Percentiles rank a stretch among this genome's conserved stretches.
These are phyloP conservation scores for Maudiozyma barnettii DNA, from an alignment of 805 yeast species.

Conservation along the genomic window DNA sequence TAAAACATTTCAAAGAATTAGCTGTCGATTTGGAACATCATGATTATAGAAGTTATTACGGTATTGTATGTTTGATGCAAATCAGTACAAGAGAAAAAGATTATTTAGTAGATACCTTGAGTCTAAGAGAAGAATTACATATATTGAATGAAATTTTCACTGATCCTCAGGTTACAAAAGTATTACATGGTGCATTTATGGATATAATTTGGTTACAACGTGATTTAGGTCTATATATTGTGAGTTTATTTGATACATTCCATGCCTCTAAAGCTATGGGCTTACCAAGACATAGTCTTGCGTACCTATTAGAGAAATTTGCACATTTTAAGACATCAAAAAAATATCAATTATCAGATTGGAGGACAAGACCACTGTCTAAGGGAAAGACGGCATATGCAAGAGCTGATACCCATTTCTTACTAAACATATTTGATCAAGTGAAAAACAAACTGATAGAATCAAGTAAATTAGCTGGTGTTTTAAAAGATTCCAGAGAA, in stretches of 20 bases:
- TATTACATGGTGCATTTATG: slow-evolving; percentile 94
- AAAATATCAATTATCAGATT: slow-evolving; percentile 91
- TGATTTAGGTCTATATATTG: slow-evolving; percentile 86
- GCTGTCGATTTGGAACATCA: slow-evolving; percentile 97
- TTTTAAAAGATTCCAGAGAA: slow-evolving; percentile 62
- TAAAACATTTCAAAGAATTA: slow-evolving; percentile 47
- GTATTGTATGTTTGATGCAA: slow-evolving; percentile 89
- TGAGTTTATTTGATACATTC: slow-evolving; percentile 83
- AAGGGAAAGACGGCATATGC: slow-evolving; percentile 76
- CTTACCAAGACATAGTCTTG: slow-evolving; percentile 73
- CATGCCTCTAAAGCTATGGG: slow-evolving; percentile 79
- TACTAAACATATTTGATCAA: slow-evolving; percentile 69
- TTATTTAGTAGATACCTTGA: slow-evolving; percentile 78
- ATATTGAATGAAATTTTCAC: slow-evolving; percentile 67
- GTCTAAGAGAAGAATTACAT: slow-evolving; percentile 61
- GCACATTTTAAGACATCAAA: slow-evolving; percentile 84
- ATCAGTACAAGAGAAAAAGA: slow-evolving; percentile 74
- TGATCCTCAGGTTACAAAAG: slow-evolving; percentile 72
- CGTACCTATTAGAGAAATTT: slow-evolving; percentile 68
- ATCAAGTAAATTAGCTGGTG: slow-evolving; percentile 44
- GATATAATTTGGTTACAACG: slow-evolving; percentile 96
- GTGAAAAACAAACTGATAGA: slow-evolving; percentile 54
- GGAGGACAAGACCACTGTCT: slow-evolving; percentile 85
- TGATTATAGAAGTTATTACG: slow-evolving; percentile 81
- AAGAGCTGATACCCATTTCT: slow-evolving; percentile 88